Percentiles rank a stretch among this genome's conserved stretches.
Conservation (phyloP, 164 flowering plant species). For the Protea cynaroides region DNA sequence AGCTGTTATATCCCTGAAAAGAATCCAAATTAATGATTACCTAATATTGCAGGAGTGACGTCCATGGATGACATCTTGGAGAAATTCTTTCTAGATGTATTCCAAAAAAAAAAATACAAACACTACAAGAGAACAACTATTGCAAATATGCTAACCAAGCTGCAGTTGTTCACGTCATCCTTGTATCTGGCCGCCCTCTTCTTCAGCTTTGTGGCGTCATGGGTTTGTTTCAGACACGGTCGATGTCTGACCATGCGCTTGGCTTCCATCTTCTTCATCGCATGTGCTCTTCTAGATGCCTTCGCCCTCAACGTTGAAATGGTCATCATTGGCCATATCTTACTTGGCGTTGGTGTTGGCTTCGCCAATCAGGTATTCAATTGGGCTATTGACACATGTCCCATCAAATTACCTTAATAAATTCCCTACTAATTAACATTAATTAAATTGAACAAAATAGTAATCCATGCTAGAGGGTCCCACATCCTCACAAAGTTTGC, state of each 20-base stretch:
- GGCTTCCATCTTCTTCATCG: conserved; percentile 44
- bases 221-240: conserved; percentile 35
- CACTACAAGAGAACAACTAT: conserved; percentile 45
- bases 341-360: no score
- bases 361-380: no score
- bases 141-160: conserved; percentile 57
- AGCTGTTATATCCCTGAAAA: no score
- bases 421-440: no score
- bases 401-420: no score
- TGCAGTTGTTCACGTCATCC: conserved; percentile 80
- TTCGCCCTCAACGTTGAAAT: conserved; percentile 18
- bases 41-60: conserved; percentile 67
- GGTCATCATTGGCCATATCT: conserved; percentile 55
- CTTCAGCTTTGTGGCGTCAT: no score
- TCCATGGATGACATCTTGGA: conserved; percentile 63
- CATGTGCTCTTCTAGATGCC: conserved; percentile 33
- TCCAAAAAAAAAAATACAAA: conserved; percentile 29
- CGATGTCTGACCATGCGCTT: conserved; percentile 45
- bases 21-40: no score
- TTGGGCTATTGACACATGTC: no score
- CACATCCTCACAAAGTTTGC: no score
- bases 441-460: no score
- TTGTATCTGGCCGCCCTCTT: no score
- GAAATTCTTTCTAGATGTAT: conserved; percentile 49
- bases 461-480: no score